Base-by-base conservation (phyloP, 345 rosid species). In the Euphorbia pulcherrima region DNA sequence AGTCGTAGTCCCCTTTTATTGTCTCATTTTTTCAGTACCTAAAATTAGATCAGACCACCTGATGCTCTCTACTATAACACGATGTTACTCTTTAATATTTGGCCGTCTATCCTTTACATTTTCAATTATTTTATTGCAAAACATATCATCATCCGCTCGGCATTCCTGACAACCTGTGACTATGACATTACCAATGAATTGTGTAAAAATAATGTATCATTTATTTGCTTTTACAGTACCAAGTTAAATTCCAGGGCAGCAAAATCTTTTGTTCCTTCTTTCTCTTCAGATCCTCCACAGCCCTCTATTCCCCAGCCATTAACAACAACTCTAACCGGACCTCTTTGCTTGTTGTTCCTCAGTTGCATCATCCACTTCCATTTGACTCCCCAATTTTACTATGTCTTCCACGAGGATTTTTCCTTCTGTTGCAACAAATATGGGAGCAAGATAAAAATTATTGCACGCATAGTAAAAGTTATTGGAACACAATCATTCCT, bases 391-490 rank as follows among this genome's bases (percentile, higher is more conserved):
- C 78, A 90, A 64, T 80, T 81, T 88, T 50, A 92, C 84, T 16
- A 92, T 77, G 79, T 94, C 99, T 82, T 89, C 84, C 1, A 94
- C 97, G 13, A 86, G 86, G 57, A 94, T 92, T 81, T 83, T 88
- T 8, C 99, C 97, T 58, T 92, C 97, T 92, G 88, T 69, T 72
- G 60, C 50, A 62, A 64, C 11, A 78, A 48, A 65, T 13, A 44
- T 44, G 16, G 37, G 13, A 14, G 20, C 26, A 60, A 17, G 63
- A 18, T 26, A 33, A 2, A 23, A 30, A 28, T 12, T 2, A 14
- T 28, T 0, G 39, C 39, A 1, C 17, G 21, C 64, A 37, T 37
- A 17, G 2, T 17, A n/a, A 33, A 37, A 37, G 47, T 27, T 14
- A 60, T n/a, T 60, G 18, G 24, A 20, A 20, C 11, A 14, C 0